phyloP scores from a whole-genome alignment of 148 eudicot genomes.

The Bassia scoparia region DNA sequence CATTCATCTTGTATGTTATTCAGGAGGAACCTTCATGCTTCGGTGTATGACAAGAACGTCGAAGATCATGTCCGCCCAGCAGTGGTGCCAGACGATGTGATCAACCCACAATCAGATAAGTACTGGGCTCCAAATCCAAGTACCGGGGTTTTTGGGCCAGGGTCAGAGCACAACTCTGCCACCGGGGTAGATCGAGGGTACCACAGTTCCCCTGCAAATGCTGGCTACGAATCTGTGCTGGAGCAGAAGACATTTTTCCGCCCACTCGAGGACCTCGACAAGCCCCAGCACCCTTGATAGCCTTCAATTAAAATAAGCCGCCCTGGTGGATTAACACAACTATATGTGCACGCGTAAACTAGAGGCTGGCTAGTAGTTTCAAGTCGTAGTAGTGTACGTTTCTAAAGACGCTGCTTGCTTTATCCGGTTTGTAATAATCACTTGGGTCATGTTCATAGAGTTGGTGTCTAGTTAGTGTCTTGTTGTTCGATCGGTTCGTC shows the following conservation, averaged over 20 bases:
- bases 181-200: conserved; percentile 29
- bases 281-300: conserved; percentile 35
- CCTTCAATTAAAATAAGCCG: conserved; percentile 16
- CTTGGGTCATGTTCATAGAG: conserved; percentile 15
- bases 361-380: conserved; percentile 21
- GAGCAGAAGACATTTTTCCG: conserved; percentile 89
- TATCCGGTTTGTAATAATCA: conserved; percentile 8
- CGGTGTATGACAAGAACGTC: conserved; percentile 78
- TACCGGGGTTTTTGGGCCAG: conserved; percentile 89
- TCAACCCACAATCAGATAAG: conserved; percentile 46
- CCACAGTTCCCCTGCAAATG: conserved; percentile 24
- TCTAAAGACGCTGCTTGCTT: neutral
- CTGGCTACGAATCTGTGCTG: conserved; percentile 53
- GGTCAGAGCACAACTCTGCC: conserved; percentile 30
- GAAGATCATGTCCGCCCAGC: conserved; percentile 60
- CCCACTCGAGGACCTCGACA: conserved; percentile 70
- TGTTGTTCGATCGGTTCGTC: neutral
- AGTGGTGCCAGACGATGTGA: conserved; percentile 67
- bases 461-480: conserved; percentile 6
- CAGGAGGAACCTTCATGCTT: conserved; percentile 69
- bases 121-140: conserved; percentile 90
- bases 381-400: conserved; percentile 3
- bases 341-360: neutral
- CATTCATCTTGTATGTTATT: conserved; percentile 4
- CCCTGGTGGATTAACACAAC: conserved; percentile 10